Conservation (phyloP, 164 flowering plant species). For the Hamamelis virginiana region DNA sequence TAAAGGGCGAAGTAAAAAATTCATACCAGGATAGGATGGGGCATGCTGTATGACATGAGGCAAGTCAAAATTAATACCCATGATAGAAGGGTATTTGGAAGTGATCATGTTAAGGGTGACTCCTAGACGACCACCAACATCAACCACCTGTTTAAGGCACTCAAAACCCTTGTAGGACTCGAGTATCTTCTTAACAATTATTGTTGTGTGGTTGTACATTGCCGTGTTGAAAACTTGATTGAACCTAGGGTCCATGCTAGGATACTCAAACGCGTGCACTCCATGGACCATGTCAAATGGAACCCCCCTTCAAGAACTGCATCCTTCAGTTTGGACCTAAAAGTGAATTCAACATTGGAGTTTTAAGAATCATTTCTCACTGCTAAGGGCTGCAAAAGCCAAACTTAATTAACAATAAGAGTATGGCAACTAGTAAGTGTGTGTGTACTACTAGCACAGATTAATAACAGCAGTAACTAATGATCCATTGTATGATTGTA, state of each 20-base stretch:
- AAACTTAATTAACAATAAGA: no score
- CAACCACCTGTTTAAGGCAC: no score
- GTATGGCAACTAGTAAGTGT: no score
- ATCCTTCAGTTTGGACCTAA: constrained; percentile 30
- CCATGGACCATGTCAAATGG: constrained; percentile 40
- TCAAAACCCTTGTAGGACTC: no score
- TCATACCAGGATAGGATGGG: constrained; percentile 33
- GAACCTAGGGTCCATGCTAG: constrained; percentile 22
- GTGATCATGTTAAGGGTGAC: constrained; percentile 22
- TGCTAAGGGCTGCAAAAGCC: no score
- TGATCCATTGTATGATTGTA: no score
- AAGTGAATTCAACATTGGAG: background rate
- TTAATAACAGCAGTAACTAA: no score
- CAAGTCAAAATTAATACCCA: no score
- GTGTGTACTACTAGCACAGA: no score
- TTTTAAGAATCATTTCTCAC: background rate
- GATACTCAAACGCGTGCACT: constrained; percentile 25
- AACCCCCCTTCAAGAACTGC: constrained; percentile 41
- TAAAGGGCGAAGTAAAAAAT: background rate
- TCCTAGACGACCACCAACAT: no score
- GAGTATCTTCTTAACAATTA: constrained; percentile 22
- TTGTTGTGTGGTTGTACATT: constrained; percentile 24
- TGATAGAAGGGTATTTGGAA: constrained; percentile 30
- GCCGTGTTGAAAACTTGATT: constrained; percentile 28
- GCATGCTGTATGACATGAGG: constrained; percentile 44